Base-by-base conservation (phyloP, 2,329 filamentous ascomycete genomes). In the Diaporthe sp. region DNA sequence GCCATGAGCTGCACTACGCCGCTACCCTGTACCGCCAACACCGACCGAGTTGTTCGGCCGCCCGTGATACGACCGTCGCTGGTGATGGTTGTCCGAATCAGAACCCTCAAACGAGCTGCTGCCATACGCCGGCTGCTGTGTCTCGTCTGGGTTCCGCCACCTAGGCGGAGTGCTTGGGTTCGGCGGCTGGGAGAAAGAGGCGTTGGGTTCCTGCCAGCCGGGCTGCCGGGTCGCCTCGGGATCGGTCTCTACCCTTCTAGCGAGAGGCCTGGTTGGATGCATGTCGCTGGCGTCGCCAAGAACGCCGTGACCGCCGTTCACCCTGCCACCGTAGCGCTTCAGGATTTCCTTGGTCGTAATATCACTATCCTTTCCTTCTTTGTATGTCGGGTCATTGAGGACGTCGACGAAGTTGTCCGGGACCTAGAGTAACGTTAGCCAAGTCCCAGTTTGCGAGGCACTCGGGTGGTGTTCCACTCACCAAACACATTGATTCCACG, bases 341-440 rank as follows among this genome's bases (percentile, higher is more conserved):
- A 99, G 89, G 73, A 99, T 98, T 81, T 99, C 97, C 84, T 99
- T 99, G 8, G 96, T 98, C 1, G 96, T 98, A 77, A 98, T 93
- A 76, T 99, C 96, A 25, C 58, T 73, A 49, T 73, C 71, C 28
- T 73, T 73, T 61, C 94, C 93, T 78, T 90, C 93, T 81, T 92
- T 94, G 82, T 93, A 90, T 31, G 90, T 90, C 6, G 93, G 93
- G 83, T 99, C 96, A 82, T 93, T 94, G 37, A 98, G 88, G 71
- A 98, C 92, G 72, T 94, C 93, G 81, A 96, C 92, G 37, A 99
- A 90, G 82, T 98, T 96, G 82, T 97, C 95, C 0, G 97, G 97
- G 63, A 99, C 95, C 97, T 98, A 37, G 49, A 37, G 47, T 77
- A 74, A 20, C 72, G 78, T 84, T 78, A 85, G 71, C 77, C 77